Conservation (phyloP, 129 eudicot species). For the Flaveria robusta region DNA sequence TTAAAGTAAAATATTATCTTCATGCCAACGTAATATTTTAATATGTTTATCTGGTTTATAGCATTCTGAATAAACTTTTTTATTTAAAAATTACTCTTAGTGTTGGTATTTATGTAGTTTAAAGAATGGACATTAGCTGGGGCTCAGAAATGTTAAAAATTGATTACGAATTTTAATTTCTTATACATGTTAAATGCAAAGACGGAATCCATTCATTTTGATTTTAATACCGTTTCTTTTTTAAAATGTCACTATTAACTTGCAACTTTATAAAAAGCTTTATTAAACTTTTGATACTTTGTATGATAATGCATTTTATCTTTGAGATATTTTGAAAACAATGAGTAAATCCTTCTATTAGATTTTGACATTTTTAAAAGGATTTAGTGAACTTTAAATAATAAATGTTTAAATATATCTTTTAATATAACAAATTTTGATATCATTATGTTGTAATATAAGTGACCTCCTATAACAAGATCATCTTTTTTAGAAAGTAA, state of each 20-base stretch:
- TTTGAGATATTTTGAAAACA: slow-evolving; percentile 18
- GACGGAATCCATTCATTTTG: background rate
- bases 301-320: background rate
- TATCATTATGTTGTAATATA: background rate
- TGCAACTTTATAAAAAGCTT: background rate
- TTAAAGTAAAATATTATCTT: too few relatives aligned
- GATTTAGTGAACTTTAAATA: background rate
- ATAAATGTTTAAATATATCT: too few relatives aligned
- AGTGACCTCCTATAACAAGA: background rate
- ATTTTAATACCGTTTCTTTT: background rate
- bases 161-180: background rate
- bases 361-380: background rate
- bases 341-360: background rate
- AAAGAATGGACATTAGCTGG: too few relatives aligned
- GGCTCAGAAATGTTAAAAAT: background rate
- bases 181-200: background rate
- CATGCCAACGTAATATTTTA: too few relatives aligned
- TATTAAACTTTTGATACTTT: slow-evolving; percentile 19
- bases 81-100: background rate
- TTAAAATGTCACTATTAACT: slow-evolving; percentile 8
- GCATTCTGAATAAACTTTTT: background rate
- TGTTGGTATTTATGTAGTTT: background rate
- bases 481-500: too few relatives aligned
- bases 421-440: background rate
- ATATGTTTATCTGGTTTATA: too few relatives aligned